Evolutionary conservation across 768 basidiomycete genomes (phyloP).

Genomic region (Candolleomyces efflorescens): DNA sequence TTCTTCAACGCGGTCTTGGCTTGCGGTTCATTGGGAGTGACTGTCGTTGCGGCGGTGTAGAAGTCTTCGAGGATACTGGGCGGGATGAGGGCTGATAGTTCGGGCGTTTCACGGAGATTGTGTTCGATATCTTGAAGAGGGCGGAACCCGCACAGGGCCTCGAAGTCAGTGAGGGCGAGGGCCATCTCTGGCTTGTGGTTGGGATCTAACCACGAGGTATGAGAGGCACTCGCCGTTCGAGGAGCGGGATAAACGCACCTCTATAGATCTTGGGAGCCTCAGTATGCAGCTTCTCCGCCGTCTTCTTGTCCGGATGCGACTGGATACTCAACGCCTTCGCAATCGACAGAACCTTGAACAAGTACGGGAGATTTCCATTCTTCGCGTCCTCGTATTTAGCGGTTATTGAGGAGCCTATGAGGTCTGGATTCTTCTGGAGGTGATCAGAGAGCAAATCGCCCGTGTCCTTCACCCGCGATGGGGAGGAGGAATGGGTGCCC

Average conservation of each 20-base stretch:
- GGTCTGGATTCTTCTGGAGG: constrained; percentile 59
- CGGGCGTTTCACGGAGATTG: constrained; percentile 66
- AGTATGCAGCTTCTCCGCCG: constrained; percentile 66
- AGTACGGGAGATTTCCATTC: constrained; percentile 76
- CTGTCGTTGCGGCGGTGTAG: constrained; percentile 36
- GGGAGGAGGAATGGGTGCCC: constrained; percentile 86
- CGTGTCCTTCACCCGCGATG: constrained; percentile 35
- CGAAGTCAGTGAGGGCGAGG: constrained; percentile 89
- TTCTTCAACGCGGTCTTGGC: constrained; percentile 65
- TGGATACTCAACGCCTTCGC: constrained; percentile 89
- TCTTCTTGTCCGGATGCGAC: constrained; percentile 84
- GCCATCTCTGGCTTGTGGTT: constrained; percentile 99
- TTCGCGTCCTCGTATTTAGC: constrained; percentile 46
- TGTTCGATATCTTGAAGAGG: constrained; percentile 70
- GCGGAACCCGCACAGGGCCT: constrained; percentile 89
- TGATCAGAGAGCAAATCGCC: constrained; percentile 49
- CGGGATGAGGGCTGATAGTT: constrained; percentile 72
- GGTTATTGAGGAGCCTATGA: constrained; percentile 61
- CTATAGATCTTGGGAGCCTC: constrained; percentile 84
- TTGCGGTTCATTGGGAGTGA: constrained; percentile 36
- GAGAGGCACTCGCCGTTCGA: neutral
- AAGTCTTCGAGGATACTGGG: constrained; percentile 49
- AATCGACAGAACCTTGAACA: constrained; percentile 91
- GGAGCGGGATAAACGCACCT: constrained; percentile 43
- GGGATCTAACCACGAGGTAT: constrained; percentile 48